A percentile compares a stretch with the other conserved stretches of the same genome.
These are phyloP conservation scores for Solanum chilense DNA, from an alignment of 257 asterid species.

Conservation along the genomic window DNA sequence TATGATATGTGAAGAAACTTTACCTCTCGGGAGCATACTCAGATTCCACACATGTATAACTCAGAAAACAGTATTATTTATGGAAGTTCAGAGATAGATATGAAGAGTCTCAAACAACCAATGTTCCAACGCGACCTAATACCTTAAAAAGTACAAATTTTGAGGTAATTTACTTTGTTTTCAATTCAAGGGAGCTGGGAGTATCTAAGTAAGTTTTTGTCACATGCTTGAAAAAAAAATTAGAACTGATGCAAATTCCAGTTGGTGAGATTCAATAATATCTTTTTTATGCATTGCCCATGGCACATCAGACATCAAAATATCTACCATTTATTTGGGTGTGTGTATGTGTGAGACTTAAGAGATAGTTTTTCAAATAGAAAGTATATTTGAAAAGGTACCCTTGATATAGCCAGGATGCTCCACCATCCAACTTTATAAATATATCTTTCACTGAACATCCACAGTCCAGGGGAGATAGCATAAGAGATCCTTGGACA, in stretches of 20 bases:
- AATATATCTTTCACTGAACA: slow-evolving; percentile 60
- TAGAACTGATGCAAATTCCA: background rate
- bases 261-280: background rate
- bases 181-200: background rate
- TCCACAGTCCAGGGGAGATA: slow-evolving; percentile 70
- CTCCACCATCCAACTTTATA: slow-evolving; percentile 85
- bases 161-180: background rate
- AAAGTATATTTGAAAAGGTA: slow-evolving; percentile 11
- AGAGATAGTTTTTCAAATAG: background rate
- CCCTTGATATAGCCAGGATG: slow-evolving; percentile 99
- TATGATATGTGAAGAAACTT: background rate
- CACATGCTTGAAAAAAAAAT: background rate
- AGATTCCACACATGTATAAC: background rate
- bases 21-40: background rate
- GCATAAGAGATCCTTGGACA: slow-evolving; percentile 54
- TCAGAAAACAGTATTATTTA: background rate
- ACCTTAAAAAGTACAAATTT: background rate
- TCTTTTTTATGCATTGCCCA: background rate
- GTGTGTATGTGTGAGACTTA: background rate
- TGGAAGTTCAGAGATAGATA: background rate
- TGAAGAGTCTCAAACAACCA: background rate
- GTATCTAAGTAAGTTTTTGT: background rate
- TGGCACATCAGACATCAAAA: background rate
- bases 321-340: background rate
- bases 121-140: background rate